Base-by-base conservation (phyloP, 225 moss, liverwort and hornwort genomes). In the Pseudisothecium myosuroides region DNA sequence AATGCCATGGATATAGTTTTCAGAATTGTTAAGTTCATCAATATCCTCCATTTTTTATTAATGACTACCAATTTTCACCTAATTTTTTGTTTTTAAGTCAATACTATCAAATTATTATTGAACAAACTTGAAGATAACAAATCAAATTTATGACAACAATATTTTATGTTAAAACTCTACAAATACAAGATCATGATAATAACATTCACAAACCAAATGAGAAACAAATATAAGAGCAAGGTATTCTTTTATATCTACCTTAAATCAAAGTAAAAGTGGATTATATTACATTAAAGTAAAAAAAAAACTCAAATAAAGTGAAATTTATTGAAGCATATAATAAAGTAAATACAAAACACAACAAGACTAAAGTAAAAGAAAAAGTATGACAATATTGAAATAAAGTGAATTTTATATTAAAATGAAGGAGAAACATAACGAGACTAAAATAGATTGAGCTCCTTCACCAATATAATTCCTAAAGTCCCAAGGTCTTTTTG, bases 1-100 rank as follows among this genome's bases (percentile, higher is more conserved):
- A 13, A 13, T 32, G 9, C 32, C 81, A 14, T 62, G 62, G 61
- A 62, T 45, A 41, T 45, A 62, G 43, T 45, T 81, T 13, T 81
- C 32, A 3, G 1, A 2, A 14, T 82, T 15, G 2, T 1, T 3
- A 20, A 1, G 13, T 20, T 76, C 77, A 77, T 14, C 0, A 0
- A 36, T 9, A n/a, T 10, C 23, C 3, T 10, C 34, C 82, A 82
- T 82, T 10, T 62, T 0, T 16, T 2, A 60, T 36, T 23, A 15
- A 60, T 36, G 23, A 16, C 34, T 18, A 62, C 14, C 14, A 29
- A 20, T 62, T 43, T 2, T 62, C 13, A 81, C 45, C 9, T 9
- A 37, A 21, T 45, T 32, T 1, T 81, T 41, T 8, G 19, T 61
- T 43, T 19, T 14, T 20, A 29, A 45, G 13, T 20, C 31, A 81